Conservation (phyloP, 1,284 basidiomycete species). For the Puccinia coronata region DNA sequence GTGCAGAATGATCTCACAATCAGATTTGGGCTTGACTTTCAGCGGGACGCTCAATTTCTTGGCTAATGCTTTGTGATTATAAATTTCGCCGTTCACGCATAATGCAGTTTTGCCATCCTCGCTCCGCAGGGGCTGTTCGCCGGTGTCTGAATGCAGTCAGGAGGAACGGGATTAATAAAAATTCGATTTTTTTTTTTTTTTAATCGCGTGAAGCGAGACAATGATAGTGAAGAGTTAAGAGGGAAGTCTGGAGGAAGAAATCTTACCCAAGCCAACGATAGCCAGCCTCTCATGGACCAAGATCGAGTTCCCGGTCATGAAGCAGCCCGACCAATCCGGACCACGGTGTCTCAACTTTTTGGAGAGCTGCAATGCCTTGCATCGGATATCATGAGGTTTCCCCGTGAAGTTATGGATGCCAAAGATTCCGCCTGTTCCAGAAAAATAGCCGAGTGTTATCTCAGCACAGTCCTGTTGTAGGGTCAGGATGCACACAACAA, state of each 20-base stretch:
- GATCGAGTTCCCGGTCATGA: conserved; percentile 75
- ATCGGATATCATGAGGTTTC: conserved; percentile 69
- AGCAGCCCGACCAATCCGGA: conserved; percentile 94
- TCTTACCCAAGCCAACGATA: conserved; percentile 90
- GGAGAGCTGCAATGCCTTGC: conserved; percentile 73
- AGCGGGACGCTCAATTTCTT: conserved; percentile 75
- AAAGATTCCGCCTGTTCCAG: conserved; percentile 56
- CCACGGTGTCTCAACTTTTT: conserved; percentile 88
- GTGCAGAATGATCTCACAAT: conserved; percentile 96
- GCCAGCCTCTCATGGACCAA: conserved; percentile 79
- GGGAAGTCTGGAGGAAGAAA: not conserved
- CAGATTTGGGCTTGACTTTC: conserved; percentile 82
- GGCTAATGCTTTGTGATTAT: conserved; percentile 88
- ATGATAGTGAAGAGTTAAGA: too few relatives aligned
- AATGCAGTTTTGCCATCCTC: conserved; percentile 82
- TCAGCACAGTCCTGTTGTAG: too few relatives aligned
- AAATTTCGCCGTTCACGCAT: conserved; percentile 98
- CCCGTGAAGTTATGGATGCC: conserved; percentile 67
- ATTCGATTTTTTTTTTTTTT: too few relatives aligned
- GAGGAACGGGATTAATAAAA: not conserved
- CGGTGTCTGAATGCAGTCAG: conserved; percentile 70
- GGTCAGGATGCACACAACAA: too few relatives aligned
- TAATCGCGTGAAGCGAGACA: too few relatives aligned
- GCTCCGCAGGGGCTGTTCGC: conserved; percentile 90
- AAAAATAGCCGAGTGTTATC: too few relatives aligned